Conservation (phyloP, 176 grass and related monocot genomes). For the Luzula sylvatica region DNA sequence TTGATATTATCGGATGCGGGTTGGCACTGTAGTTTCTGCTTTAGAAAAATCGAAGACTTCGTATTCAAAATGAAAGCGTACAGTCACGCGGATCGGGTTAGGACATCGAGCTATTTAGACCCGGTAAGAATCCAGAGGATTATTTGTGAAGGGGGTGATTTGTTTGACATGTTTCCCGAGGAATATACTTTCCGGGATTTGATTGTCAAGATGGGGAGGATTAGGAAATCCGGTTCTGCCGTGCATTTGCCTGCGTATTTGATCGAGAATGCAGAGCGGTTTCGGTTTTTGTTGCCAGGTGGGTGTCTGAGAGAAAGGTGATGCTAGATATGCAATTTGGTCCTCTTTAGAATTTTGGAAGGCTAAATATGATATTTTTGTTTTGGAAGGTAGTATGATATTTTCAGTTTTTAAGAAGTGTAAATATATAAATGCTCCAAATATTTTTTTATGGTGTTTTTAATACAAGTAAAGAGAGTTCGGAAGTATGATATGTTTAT, state of each 20-base stretch:
- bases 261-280: slow-evolving; percentile 57
- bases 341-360: too few relatives aligned
- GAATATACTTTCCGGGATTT: slow-evolving; percentile 82
- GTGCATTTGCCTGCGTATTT: slow-evolving; percentile 72
- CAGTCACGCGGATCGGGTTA: slow-evolving; percentile 80
- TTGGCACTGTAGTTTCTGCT: slow-evolving; percentile 99
- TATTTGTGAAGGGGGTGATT: slow-evolving; percentile 73
- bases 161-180: slow-evolving; percentile 96
- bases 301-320: slow-evolving; percentile 83
- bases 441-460: too few relatives aligned
- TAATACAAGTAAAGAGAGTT: too few relatives aligned
- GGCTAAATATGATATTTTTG: too few relatives aligned
- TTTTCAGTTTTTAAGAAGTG: too few relatives aligned
- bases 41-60: slow-evolving; percentile 71
- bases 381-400: too few relatives aligned
- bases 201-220: slow-evolving; percentile 74
- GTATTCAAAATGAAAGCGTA: slow-evolving; percentile 94
- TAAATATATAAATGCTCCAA: too few relatives aligned
- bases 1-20: slow-evolving; percentile 68
- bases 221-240: slow-evolving; percentile 55
- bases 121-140: slow-evolving; percentile 73
- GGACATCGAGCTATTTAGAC: slow-evolving; percentile 41
- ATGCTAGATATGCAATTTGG: too few relatives aligned
- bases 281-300: slow-evolving; percentile 76
- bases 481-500: too few relatives aligned